Evolutionary conservation across 129 eudicot species (phyloP).

Genomic region (Artemisia annua): DNA sequence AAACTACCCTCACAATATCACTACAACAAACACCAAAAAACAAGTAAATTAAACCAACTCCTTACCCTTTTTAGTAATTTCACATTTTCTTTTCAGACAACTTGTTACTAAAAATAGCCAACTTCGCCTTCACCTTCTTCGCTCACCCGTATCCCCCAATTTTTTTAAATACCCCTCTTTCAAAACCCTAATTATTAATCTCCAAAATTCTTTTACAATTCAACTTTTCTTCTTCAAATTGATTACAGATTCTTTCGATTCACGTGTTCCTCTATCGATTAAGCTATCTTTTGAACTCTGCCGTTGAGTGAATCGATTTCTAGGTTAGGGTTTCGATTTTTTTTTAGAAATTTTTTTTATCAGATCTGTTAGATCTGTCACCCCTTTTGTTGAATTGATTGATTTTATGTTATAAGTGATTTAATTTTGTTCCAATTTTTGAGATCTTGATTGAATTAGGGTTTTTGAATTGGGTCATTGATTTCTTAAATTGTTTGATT

Average conservation of each 20-base stretch:
- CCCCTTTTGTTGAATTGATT: slow-evolving; percentile 13
- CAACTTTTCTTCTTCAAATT: slow-evolving; percentile 9
- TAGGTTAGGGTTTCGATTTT: slow-evolving; percentile 43
- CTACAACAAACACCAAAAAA: neutral
- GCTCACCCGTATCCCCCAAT: slow-evolving; percentile 17
- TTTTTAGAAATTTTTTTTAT: neutral
- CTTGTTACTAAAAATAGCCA: slow-evolving; percentile 25
- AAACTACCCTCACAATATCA: slow-evolving; percentile 5
- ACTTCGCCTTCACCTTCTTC: slow-evolving; percentile 39
- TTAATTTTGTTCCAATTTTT: neutral
- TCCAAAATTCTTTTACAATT: slow-evolving; percentile 33
- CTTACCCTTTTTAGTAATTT: slow-evolving; percentile 34
- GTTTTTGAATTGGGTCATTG: slow-evolving; percentile 22
- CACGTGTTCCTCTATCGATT: slow-evolving; percentile 35
- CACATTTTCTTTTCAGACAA: slow-evolving; percentile 25
- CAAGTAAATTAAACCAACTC: slow-evolving; percentile 9
- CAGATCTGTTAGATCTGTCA: slow-evolving; percentile 36
- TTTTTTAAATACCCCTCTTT: slow-evolving; percentile 16
- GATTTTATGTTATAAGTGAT: neutral
- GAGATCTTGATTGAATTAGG: slow-evolving; percentile 30
- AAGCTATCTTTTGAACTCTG: slow-evolving; percentile 28
- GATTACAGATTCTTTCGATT: slow-evolving; percentile 31
- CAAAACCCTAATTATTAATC: slow-evolving; percentile 36
- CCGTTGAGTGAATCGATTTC: slow-evolving; percentile 31
- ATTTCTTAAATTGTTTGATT: slow-evolving; percentile 5